phyloP scores from a whole-genome alignment of 139 green algal genomes.

The Marvania coccoides region DNA sequence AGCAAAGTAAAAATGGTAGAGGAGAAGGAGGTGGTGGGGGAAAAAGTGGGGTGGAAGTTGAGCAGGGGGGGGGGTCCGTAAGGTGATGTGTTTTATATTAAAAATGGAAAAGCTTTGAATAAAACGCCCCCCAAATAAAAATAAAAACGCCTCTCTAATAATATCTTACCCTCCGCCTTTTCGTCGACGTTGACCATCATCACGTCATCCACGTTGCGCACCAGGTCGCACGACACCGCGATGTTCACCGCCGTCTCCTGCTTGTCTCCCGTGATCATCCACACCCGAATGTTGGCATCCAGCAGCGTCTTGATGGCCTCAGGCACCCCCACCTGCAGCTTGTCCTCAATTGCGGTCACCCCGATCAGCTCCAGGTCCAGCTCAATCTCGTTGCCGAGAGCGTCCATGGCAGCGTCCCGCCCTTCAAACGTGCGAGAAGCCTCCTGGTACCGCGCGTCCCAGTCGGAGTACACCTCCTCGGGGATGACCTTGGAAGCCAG shows the following conservation, averaged over 20 bases:
- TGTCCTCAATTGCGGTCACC: conserved; percentile 97
- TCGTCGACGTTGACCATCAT: conserved; percentile 53
- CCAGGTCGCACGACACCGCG: conserved; percentile 76
- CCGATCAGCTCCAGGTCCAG: conserved; percentile 78
- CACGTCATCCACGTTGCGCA: conserved; percentile 50
- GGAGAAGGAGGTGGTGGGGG: not conserved
- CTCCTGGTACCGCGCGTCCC: conserved; percentile 52
- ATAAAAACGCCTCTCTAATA: conserved; percentile 8
- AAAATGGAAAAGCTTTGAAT: too few species aligned
- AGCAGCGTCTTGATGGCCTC: conserved; percentile 79
- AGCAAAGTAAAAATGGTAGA: not conserved
- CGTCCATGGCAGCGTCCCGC: conserved; percentile 54
- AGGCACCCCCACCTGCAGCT: conserved; percentile 88
- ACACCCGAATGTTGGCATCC: conserved; percentile 76
- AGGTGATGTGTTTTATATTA: too few species aligned
- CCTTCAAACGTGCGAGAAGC: conserved; percentile 35
- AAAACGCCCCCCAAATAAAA: not conserved
- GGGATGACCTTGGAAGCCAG: conserved; percentile 38
- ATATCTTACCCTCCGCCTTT: not conserved
- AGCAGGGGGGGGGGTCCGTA: too few species aligned
- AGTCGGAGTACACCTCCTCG: conserved; percentile 31
- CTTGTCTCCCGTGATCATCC: conserved; percentile 86
- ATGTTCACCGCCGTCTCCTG: conserved; percentile 94
- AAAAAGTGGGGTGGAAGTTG: too few species aligned
- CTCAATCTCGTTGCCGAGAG: conserved; percentile 55